Conservation (phyloP, 2,329 filamentous ascomycete genomes). For the Zymoseptoria crescenta region DNA sequence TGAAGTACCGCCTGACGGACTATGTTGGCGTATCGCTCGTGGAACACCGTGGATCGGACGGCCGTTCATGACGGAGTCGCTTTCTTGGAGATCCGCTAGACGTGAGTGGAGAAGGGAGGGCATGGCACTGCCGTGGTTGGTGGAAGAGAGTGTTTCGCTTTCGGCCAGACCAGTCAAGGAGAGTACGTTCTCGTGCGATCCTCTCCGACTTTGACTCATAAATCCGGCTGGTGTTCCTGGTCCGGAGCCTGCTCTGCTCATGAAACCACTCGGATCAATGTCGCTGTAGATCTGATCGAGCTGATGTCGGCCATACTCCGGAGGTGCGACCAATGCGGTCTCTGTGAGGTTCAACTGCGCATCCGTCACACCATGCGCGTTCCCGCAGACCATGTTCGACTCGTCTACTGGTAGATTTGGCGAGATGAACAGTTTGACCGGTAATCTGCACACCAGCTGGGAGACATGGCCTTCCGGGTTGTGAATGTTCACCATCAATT, state of each 20-base stretch:
- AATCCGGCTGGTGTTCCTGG: slow-evolving; percentile 64
- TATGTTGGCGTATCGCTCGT: slow-evolving; percentile 13
- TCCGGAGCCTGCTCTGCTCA: slow-evolving; percentile 40
- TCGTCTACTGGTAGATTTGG: slow-evolving; percentile 86
- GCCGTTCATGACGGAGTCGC: slow-evolving; percentile 25
- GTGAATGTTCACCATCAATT: slow-evolving; percentile 80
- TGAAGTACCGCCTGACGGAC: slow-evolving; percentile 27
- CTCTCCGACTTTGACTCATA: slow-evolving; percentile 59
- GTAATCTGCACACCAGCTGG: slow-evolving; percentile 83
- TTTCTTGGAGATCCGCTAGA: slow-evolving; percentile 45
- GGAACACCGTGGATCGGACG: slow-evolving; percentile 20
- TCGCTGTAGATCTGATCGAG: slow-evolving; percentile 88
- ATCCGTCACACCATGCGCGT: slow-evolving; percentile 29
- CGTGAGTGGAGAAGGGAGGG: slow-evolving; percentile 63
- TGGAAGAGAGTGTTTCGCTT: slow-evolving; percentile 40
- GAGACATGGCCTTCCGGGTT: slow-evolving; percentile 94
- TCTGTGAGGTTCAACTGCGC: slow-evolving; percentile 44
- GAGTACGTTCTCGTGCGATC: slow-evolving; percentile 73
- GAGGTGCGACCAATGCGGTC: slow-evolving; percentile 66
- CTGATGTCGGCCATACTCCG: slow-evolving; percentile 81
- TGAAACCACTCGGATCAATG: slow-evolving; percentile 71
- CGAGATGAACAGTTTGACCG: slow-evolving; percentile 90
- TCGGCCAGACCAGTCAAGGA: slow-evolving; percentile 46
- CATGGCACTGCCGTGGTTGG: slow-evolving; percentile 40
- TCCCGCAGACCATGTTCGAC: slow-evolving; percentile 65